These are phyloP conservation scores for Diaporthe citriasiana DNA, from an alignment of 2,329 filamentous ascomycete species.

Conservation along the genomic window DNA sequence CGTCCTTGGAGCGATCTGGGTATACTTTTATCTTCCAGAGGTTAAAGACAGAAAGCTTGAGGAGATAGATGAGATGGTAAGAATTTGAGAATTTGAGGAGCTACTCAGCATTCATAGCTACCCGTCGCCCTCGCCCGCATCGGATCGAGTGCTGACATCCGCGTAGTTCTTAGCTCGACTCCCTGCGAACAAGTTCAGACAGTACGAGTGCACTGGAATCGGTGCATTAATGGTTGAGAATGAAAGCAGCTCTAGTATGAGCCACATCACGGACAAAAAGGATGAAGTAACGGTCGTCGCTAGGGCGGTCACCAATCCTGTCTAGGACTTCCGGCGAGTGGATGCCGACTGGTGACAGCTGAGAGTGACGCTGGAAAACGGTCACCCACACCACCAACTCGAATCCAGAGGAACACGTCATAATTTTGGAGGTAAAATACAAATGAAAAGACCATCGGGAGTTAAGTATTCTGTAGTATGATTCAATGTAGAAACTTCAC, in stretches of 20 bases:
- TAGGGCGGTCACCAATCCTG: neutral
- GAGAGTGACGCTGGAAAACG: neutral
- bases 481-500: no score
- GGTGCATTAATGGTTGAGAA: neutral
- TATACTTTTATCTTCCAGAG: conserved; percentile 77
- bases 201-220: conserved; percentile 50
- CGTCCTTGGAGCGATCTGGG: neutral
- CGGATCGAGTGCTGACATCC: conserved; percentile 39
- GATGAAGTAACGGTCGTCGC: conserved; percentile 16
- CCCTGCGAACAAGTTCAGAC: conserved; percentile 57
- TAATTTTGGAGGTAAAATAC: neutral
- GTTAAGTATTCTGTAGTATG: no score
- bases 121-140: neutral
- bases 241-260: neutral
- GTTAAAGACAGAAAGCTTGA: conserved; percentile 78
- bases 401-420: neutral
- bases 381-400: no score
- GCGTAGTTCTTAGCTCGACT: conserved; percentile 50
- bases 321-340: neutral
- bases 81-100: neutral
- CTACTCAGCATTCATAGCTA: neutral
- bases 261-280: neutral
- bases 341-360: no score
- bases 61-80: conserved; percentile 75
- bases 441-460: no score